Conservation (phyloP, 2,329 filamentous ascomycete species). For the Polychaeton citri region DNA sequence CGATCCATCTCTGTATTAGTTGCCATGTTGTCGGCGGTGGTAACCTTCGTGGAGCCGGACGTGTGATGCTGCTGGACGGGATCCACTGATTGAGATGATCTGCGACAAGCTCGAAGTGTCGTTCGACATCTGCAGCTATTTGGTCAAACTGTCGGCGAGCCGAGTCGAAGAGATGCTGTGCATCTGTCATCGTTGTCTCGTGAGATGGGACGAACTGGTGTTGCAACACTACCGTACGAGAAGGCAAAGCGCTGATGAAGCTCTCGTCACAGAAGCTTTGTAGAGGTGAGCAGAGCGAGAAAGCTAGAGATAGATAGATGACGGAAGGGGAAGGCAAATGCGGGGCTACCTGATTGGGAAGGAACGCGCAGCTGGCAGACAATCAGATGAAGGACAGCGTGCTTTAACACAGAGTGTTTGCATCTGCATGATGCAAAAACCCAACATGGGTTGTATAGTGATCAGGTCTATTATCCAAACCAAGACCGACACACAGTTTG, state of each 20-base stretch:
- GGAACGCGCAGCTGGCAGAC: too few relatives aligned
- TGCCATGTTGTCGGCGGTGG: conserved; percentile 35
- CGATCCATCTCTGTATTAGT: conserved; percentile 56
- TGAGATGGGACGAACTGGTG: neutral
- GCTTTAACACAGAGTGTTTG: too few relatives aligned
- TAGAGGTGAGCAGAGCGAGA: too few relatives aligned
- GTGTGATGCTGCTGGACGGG: conserved; percentile 56
- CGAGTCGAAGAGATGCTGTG: conserved; percentile 22
- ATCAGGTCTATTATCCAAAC: too few relatives aligned
- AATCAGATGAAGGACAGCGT: too few relatives aligned
- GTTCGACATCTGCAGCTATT: conserved; percentile 68
- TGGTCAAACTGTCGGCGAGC: conserved; percentile 31
- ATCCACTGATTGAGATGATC: conserved; percentile 55
- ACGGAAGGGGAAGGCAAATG: too few relatives aligned
- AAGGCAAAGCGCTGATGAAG: too few relatives aligned
- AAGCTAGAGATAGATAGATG: too few relatives aligned
- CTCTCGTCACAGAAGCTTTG: too few relatives aligned
- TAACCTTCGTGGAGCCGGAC: conserved; percentile 30
- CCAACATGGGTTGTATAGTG: too few relatives aligned
- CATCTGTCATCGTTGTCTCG: conserved; percentile 20
- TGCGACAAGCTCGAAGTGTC: conserved; percentile 65
- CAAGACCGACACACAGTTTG: too few relatives aligned
- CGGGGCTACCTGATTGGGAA: neutral
- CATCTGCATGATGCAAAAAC: too few relatives aligned
- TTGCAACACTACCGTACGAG: neutral